phyloP scores from a whole-genome alignment of 768 basidiomycete genomes.

The Suillus variegatus region DNA sequence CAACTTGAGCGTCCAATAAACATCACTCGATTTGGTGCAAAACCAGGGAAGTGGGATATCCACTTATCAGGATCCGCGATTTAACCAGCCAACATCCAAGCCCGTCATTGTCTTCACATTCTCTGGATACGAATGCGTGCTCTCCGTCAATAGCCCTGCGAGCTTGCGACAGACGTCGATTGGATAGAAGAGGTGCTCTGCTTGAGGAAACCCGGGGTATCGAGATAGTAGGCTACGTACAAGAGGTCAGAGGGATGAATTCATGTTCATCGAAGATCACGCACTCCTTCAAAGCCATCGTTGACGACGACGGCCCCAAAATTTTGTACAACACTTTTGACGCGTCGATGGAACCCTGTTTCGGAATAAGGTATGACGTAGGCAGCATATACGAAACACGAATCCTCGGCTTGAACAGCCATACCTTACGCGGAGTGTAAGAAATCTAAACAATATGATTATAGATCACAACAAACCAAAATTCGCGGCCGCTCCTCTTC shows the following conservation, averaged over 20 bases:
- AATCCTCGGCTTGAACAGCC: conserved; percentile 93
- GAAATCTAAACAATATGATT: not conserved
- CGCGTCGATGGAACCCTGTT: conserved; percentile 60
- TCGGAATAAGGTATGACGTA: conserved; percentile 56
- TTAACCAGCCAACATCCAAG: conserved; percentile 80
- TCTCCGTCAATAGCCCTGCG: conserved; percentile 70
- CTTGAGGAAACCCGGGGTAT: conserved; percentile 83
- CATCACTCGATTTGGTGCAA: not conserved
- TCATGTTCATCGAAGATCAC: conserved; percentile 18
- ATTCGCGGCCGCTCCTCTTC: conserved; percentile 80
- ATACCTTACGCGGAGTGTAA: conserved; percentile 54
- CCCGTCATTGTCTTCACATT: conserved; percentile 78
- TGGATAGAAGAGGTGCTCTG: conserved; percentile 87
- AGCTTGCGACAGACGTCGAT: conserved; percentile 74
- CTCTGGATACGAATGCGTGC: conserved; percentile 75
- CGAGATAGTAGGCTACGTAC: conserved; percentile 55
- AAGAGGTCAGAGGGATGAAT: not conserved
- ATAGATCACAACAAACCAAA: conserved; percentile 52
- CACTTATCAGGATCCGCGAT: conserved; percentile 25
- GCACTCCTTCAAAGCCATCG: conserved; percentile 56
- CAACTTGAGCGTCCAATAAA: not conserved
- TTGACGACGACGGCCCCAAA: conserved; percentile 57
- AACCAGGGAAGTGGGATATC: not conserved
- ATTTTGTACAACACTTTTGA: conserved; percentile 89
- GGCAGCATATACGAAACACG: conserved; percentile 71